A percentile compares a stretch with the other conserved stretches of the same genome.
Conservation (phyloP, 306 rosid genomes). For the Cicer yamashitae region DNA sequence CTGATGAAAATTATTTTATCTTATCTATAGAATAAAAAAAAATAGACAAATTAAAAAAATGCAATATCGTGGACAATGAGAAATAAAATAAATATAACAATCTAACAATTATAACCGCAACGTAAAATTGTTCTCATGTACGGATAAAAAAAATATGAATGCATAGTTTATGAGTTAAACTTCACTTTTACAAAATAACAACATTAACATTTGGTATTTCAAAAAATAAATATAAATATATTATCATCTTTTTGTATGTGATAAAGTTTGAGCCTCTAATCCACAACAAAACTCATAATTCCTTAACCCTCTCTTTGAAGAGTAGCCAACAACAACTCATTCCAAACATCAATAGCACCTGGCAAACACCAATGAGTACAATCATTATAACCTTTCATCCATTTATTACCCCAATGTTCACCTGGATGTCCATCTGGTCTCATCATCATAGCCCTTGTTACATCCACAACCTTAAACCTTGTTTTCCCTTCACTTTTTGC, state of each 20-base stretch:
- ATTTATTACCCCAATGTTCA: slow-evolving; percentile 67
- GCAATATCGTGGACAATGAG: too few relatives aligned
- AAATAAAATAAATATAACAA: too few relatives aligned
- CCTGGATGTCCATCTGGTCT: slow-evolving; percentile 93
- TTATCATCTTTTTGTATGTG: not conserved
- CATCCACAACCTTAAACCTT: slow-evolving; percentile 63
- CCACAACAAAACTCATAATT: slow-evolving; percentile 26
- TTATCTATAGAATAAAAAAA: too few relatives aligned
- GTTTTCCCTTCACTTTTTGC: slow-evolving; percentile 47
- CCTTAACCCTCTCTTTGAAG: slow-evolving; percentile 46
- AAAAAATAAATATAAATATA: too few relatives aligned
- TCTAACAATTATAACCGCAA: too few relatives aligned
- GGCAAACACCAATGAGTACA: slow-evolving; percentile 99
- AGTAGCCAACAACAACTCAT: slow-evolving; percentile 62
- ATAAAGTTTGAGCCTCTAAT: not conserved
- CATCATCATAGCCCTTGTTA: slow-evolving; percentile 80
- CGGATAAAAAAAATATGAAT: too few relatives aligned
- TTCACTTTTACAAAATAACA: too few relatives aligned
- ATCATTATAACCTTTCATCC: slow-evolving; percentile 88
- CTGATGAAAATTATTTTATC: too few relatives aligned
- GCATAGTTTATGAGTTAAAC: too few relatives aligned
- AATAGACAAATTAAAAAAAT: too few relatives aligned
- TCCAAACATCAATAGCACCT: slow-evolving; percentile 87
- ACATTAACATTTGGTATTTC: too few relatives aligned
- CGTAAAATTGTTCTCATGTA: too few relatives aligned